These are phyloP conservation scores for Solanum verrucosum DNA, from an alignment of 257 asterid species.

Conservation along the genomic window DNA sequence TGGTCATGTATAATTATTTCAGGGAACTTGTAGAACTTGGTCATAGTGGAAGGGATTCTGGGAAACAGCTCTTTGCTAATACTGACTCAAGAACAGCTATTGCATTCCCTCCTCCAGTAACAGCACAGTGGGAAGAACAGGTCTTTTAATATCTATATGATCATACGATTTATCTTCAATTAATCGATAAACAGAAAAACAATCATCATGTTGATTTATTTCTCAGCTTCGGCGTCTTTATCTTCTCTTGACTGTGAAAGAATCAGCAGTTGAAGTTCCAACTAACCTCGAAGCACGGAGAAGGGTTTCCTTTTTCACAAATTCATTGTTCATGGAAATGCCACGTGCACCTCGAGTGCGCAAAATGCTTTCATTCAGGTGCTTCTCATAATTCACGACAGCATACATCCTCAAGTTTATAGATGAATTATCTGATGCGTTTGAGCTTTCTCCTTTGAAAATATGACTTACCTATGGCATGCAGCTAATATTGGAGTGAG, in stretches of 20 bases:
- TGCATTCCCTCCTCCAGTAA: slow-evolving; percentile 67
- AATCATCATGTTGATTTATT: slow-evolving; percentile 4
- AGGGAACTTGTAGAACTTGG: slow-evolving; percentile 85
- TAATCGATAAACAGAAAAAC: background rate
- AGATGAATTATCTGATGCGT: background rate
- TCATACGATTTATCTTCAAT: background rate
- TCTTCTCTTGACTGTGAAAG: slow-evolving; percentile 91
- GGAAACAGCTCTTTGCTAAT: slow-evolving; percentile 76
- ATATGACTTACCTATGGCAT: background rate
- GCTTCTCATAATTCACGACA: background rate
- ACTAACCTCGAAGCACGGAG: slow-evolving; percentile 94
- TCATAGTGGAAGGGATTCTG: slow-evolving; percentile 72
- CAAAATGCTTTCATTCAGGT: slow-evolving; percentile 98
- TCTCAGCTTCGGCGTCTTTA: slow-evolving; percentile 85
- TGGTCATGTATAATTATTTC: slow-evolving; percentile 14
- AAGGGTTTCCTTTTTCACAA: slow-evolving; percentile 85
- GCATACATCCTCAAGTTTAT: background rate
- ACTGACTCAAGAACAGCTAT: slow-evolving; percentile 34
- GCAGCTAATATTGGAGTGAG: background rate
- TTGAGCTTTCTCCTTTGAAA: background rate
- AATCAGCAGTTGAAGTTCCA: slow-evolving; percentile 89
- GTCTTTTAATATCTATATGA: slow-evolving; percentile 22
- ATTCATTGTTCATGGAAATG: slow-evolving; percentile 95
- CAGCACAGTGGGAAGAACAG: slow-evolving; percentile 99
- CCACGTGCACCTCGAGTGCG: slow-evolving; percentile 97